Evolutionary conservation across 2,329 filamentous ascomycete species (phyloP), one percentile per base, ranked within the genome.

Genomic region (Thelonectria discophora): DNA sequence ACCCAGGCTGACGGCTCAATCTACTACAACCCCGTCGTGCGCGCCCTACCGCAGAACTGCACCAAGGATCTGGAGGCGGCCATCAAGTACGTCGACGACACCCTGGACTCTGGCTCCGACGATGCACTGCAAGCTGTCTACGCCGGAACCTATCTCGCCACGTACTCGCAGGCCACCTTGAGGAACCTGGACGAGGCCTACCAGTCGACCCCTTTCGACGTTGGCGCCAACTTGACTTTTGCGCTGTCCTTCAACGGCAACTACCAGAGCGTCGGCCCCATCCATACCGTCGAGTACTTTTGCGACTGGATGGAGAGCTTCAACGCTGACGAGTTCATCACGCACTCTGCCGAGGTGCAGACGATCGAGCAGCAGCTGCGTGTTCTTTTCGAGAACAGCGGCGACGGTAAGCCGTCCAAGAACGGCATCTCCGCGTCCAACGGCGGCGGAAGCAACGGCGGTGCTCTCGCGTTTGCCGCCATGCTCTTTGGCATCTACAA

Each of bases 1-100:
- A 76, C 77, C 0, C 78, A 83, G 52, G 68, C 74, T 15, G 77
- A 80, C 45, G 79, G 83, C 68, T 83, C 79, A 76, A 75, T 78
- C 65, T 84, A 84, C 66, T 84, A 81, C 70, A 69, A 75, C 12
- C 81, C 82, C 2, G 74, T 84, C 27, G 76, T 81, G 63, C 65
- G 79, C 39, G 79, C 80, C 34, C 79, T 84, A 75, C 77, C 82
- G 2, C 62, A 74, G 64, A 84, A 83, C 68, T 84, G 82, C 73
- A 81, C 78, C 65, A 73, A 67, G 10, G 81, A 84, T 64, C 69
- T 84, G 32, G 72, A 76, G 8, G 72, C 78, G 1, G 81, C 83
- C 11, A 74, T 84, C 42, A 73, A 80, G n/a, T 72, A 83, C 64
- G 72, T 84, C 15, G 80, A 85, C 63, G 69, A 74, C 8, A 51